A percentile compares a stretch with the other conserved stretches of the same genome.
These are phyloP conservation scores for Akanthomyces uredinophilus DNA, from an alignment of 2,329 filamentous ascomycete species.

Conservation along the genomic window DNA sequence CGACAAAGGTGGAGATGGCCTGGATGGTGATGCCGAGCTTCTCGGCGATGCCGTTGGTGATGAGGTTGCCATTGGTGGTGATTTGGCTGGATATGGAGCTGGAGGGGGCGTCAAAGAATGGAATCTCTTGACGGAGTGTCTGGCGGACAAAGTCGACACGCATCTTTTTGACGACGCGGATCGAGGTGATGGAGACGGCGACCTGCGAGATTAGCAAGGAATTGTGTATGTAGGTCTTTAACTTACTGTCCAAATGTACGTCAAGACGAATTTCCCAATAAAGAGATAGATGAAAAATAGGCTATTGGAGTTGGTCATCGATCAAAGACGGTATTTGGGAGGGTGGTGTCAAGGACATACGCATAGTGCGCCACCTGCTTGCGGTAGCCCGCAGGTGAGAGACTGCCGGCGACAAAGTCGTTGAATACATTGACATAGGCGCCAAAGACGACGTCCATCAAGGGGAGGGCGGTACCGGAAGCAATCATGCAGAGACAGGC, in stretches of 20 bases:
- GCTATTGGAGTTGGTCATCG: slow-evolving; percentile 25
- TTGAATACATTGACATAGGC: slow-evolving; percentile 50
- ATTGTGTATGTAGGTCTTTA: not conserved
- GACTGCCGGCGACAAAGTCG: slow-evolving; percentile 43
- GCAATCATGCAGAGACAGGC: slow-evolving; percentile 34
- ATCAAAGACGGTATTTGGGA: not conserved
- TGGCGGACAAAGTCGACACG: slow-evolving; percentile 35
- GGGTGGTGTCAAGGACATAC: slow-evolving; percentile 25
- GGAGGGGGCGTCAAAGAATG: slow-evolving; percentile 46
- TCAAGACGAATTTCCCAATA: slow-evolving; percentile 47
- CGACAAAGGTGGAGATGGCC: slow-evolving; percentile 34
- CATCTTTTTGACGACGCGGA: slow-evolving; percentile 32
- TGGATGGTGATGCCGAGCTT: slow-evolving; percentile 40
- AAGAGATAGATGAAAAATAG: slow-evolving; percentile 56
- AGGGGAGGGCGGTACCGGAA: slow-evolving; percentile 37
- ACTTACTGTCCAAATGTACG: slow-evolving; percentile 49
- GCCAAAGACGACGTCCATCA: slow-evolving; percentile 58
- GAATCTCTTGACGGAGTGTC: slow-evolving; percentile 45
- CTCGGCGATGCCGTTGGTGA: slow-evolving; percentile 41
- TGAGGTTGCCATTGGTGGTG: slow-evolving; percentile 42
- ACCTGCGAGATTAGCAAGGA: slow-evolving; percentile 20
- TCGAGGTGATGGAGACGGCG: slow-evolving; percentile 33
- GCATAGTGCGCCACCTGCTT: slow-evolving; percentile 41
- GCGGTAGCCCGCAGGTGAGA: slow-evolving; percentile 43
- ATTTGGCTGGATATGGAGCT: slow-evolving; percentile 42